Percentiles rank a stretch among this genome's conserved stretches.
phyloP scores from a whole-genome alignment of 345 rosid species.

The Xanthoceras sorbifolium region DNA sequence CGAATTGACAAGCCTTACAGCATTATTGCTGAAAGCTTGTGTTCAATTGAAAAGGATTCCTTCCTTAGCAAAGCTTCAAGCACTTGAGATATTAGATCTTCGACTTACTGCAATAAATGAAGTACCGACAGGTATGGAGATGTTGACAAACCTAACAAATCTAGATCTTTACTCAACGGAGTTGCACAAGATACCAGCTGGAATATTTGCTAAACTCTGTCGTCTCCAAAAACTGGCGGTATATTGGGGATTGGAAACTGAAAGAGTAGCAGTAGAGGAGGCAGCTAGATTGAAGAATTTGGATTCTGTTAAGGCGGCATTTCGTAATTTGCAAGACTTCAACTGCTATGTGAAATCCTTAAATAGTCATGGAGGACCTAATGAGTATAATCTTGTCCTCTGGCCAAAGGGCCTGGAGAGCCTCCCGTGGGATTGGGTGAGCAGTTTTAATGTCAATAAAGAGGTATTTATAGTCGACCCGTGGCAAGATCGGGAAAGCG shows the following conservation, averaged over 20 bases:
- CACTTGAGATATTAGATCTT: neutral
- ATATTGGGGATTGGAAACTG: neutral
- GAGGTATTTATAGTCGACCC: neutral
- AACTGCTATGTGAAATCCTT: neutral
- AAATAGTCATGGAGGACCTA: neutral
- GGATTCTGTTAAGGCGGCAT: neutral
- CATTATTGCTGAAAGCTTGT: neutral
- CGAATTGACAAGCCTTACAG: neutral
- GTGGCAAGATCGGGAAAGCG: too few relatives aligned
- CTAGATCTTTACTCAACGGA: conserved; percentile 4
- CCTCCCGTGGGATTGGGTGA: too few relatives aligned
- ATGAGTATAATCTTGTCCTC: neutral
- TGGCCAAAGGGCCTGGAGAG: fast-evolving
- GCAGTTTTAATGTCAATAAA: neutral
- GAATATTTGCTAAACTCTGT: conserved; percentile 8
- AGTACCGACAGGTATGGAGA: neutral
- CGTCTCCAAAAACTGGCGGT: neutral
- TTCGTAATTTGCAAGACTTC: neutral
- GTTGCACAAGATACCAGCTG: conserved; percentile 3
- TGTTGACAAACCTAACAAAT: conserved; percentile 15
- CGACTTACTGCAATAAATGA: neutral
- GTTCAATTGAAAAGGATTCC: neutral
- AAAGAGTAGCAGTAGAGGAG: conserved; percentile 1
- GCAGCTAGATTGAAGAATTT: conserved; percentile 11
- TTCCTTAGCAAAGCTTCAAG: neutral